A percentile compares a stretch with the other conserved stretches of the same genome.
phyloP scores from a whole-genome alignment of 495 filamentous ascomycete genomes.

The Aspergillus diversus region DNA sequence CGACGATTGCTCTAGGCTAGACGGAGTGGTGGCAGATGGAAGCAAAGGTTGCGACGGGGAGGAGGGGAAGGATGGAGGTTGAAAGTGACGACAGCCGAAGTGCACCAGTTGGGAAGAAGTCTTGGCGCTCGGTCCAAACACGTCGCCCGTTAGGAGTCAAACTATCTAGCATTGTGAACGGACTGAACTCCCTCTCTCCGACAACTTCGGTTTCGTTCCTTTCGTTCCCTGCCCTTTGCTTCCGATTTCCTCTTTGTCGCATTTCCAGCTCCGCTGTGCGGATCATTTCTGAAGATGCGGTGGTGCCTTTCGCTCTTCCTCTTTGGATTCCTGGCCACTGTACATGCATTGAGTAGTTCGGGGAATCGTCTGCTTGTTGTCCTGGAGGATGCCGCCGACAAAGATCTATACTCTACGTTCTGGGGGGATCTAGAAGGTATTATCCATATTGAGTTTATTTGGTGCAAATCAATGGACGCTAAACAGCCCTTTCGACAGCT shows the following conservation, averaged over 20 bases:
- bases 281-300: conserved; percentile 63
- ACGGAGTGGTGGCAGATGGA: not conserved
- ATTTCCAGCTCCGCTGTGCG: conserved; percentile 44
- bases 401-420: conserved; percentile 79
- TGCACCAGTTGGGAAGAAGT: conserved; percentile 27
- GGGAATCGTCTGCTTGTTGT: conserved; percentile 85
- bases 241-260: conserved; percentile 25
- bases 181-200: conserved; percentile 10
- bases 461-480: conserved; percentile 22
- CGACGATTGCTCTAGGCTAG: not conserved
- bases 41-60: conserved; percentile 27
- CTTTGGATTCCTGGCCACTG: conserved; percentile 63
- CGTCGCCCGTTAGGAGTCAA: conserved; percentile 45
- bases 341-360: conserved; percentile 76
- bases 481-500: conserved; percentile 47
- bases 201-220: conserved; percentile 26
- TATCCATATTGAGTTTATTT: conserved; percentile 21
- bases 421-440: conserved; percentile 80
- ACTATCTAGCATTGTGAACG: conserved; percentile 3
- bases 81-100: conserved; percentile 42
- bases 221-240: conserved; percentile 24
- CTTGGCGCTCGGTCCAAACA: conserved; percentile 54
- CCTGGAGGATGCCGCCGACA: conserved; percentile 79
- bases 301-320: conserved; percentile 72
- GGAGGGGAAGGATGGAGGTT: conserved; percentile 36